phyloP scores from a whole-genome alignment of 345 rosid genomes.

The Cochlearia excelsa region DNA sequence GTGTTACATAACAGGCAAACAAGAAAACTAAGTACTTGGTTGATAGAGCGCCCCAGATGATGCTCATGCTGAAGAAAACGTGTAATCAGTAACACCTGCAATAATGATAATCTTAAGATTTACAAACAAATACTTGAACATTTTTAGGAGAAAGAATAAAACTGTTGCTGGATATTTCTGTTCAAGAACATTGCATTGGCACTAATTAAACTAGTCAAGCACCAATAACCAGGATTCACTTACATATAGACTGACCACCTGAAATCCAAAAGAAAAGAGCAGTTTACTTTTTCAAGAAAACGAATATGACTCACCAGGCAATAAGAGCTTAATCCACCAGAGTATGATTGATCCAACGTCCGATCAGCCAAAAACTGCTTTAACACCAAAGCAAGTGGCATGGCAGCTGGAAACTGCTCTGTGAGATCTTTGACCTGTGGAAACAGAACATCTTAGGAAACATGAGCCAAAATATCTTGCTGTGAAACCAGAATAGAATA shows the following conservation, averaged over 20 bases:
- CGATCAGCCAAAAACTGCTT: conserved; percentile 98
- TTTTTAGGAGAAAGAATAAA: conserved; percentile 16
- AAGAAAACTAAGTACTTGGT: conserved; percentile 52
- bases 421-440: conserved; percentile 80
- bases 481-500: neutral
- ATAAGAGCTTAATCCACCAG: conserved; percentile 98
- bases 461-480: conserved; percentile 8
- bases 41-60: conserved; percentile 82
- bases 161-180: conserved; percentile 8
- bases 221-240: conserved; percentile 15
- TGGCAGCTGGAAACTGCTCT: conserved; percentile 90
- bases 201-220: conserved; percentile 8
- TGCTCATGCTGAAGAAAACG: conserved; percentile 96
- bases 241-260: conserved; percentile 18
- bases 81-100: conserved; percentile 76
- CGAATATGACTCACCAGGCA: conserved; percentile 63
- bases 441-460: conserved; percentile 25
- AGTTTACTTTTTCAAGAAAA: conserved; percentile 3
- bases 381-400: conserved; percentile 91
- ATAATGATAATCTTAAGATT: conserved; percentile 16
- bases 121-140: conserved; percentile 16
- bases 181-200: conserved; percentile 7
- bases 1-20: conserved; percentile 14
- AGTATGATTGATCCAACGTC: conserved; percentile 91
- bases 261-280: conserved; percentile 17